Evolutionary conservation across 805 yeast species (phyloP), one percentile per base, ranked within the genome.

Genomic region (Lipomyces oligophaga): DNA sequence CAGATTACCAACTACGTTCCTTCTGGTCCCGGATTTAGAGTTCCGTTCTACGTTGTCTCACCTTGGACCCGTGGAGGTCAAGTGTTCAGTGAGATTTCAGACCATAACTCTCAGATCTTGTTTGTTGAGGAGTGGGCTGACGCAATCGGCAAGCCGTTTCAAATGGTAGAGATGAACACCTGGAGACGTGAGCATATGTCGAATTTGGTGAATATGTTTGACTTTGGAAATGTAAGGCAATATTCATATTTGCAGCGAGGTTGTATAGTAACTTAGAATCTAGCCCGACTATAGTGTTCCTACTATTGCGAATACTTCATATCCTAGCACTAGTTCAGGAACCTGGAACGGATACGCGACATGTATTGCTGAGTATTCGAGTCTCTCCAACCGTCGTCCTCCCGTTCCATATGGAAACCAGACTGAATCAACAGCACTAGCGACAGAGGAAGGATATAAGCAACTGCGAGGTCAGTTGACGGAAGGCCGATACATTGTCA

Each of bases 11-110:
- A 41, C 27, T 25, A 38, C 26, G 54, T 57, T 33, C 58, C 60
- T 21, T 40, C 59, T n/a, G 60, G 60, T 2, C 60, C 60, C 4
- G 60, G 60, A 4, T 53, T 55, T 44, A 41, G 60, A 37, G 58
- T 57, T 38, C 59, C 60, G 7, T 50, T 57, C 38, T 43, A 41
- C 35, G 48, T 45, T 3, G 40, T 57, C 19, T 57, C 60, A 11
- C 60, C 60, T 13, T 57, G 54, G 51, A 52, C 60, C 32, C 49
- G 58, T 10, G 60, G 60, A 28, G 59, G 59, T 1, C 24, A 42
- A 7, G 59, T 57, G 11, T 57, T 47, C 41, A 52, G 54, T 19
- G 55, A 43, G 34, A 54, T 59, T 11, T 16, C 52, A 21, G 60
- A 57, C 42, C 60, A 57, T 41, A 52, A 36, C 36, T 57, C 60